phyloP scores from a whole-genome alignment of 352 stramenopile species.

The Phytophthora parvispora region DNA sequence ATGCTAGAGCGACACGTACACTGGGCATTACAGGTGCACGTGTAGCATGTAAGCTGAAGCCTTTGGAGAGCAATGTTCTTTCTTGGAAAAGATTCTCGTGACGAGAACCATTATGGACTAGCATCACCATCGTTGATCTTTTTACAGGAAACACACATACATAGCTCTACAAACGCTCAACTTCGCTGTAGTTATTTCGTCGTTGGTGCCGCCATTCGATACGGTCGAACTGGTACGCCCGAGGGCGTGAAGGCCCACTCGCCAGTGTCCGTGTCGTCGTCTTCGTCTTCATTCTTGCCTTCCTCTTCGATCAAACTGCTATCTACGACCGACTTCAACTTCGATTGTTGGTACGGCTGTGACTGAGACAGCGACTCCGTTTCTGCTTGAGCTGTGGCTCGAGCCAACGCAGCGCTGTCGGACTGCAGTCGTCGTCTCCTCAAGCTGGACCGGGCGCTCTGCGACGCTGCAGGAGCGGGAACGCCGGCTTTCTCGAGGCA shows the following conservation, averaged over 20 bases:
- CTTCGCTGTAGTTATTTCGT: conserved; percentile 9
- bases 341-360: conserved; percentile 14
- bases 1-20: not conserved
- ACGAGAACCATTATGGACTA: not conserved
- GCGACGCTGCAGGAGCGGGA: conserved; percentile 11
- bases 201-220: conserved; percentile 21
- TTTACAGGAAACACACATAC: not conserved
- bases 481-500: conserved; percentile 42
- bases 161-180: not conserved
- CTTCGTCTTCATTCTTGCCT: conserved; percentile 33
- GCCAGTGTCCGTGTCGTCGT: conserved; percentile 36
- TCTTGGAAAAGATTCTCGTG: no score
- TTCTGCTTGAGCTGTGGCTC: conserved; percentile 4
- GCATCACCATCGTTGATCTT: not conserved
- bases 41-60: not conserved
- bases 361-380: conserved; percentile 18
- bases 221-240: conserved; percentile 35
- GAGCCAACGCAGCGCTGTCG: conserved; percentile 13
- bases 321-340: conserved; percentile 29
- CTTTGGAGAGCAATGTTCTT: not conserved
- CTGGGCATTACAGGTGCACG: no score
- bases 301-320: conserved; percentile 32
- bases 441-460: conserved; percentile 11
- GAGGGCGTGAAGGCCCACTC: conserved; percentile 47
- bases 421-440: conserved; percentile 34